A percentile compares a stretch with the other conserved stretches of the same genome.
phyloP scores from a whole-genome alignment of 2,329 filamentous ascomycete species.

The Botrytis fragariae region DNA sequence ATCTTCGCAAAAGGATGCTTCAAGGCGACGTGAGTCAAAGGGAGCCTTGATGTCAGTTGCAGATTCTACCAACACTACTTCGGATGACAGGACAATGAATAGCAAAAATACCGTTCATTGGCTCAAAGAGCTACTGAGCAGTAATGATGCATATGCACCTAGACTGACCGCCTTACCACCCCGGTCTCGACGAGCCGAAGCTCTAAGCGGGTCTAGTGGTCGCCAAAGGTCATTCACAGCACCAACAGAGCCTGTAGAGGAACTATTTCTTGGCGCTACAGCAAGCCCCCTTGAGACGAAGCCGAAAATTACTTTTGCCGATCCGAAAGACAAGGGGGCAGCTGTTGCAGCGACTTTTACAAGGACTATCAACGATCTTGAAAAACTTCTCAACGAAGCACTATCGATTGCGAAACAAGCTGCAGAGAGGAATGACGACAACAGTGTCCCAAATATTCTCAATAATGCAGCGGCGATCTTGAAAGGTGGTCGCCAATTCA shows the following conservation, averaged over 20 bases:
- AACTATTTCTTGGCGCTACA: constrained; percentile 25
- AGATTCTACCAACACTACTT: constrained; percentile 15
- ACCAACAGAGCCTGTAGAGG: constrained; percentile 20
- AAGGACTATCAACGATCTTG: constrained; percentile 40
- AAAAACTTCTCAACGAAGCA: constrained; percentile 40
- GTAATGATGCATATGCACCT: constrained; percentile 31
- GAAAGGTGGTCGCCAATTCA: constrained; percentile 26
- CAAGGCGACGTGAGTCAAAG: constrained; percentile 1
- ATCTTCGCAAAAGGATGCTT: constrained; percentile 8
- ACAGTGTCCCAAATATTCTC: constrained; percentile 27
- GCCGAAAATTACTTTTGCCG: constrained; percentile 12
- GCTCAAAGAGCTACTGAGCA: constrained; percentile 34
- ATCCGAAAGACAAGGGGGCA: constrained; percentile 18
- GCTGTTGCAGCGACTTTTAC: constrained; percentile 36
- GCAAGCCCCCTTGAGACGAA: constrained; percentile 14
- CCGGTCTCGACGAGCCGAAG: constrained; percentile 25
- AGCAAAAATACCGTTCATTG: constrained; percentile 33
- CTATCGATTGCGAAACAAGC: constrained; percentile 40
- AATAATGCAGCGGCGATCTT: constrained; percentile 30
- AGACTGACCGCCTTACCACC: constrained; percentile 35
- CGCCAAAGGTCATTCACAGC: constrained; percentile 23
- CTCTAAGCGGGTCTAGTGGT: constrained; percentile 12
- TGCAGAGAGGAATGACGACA: constrained; percentile 32
- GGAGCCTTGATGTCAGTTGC: constrained; percentile 4
- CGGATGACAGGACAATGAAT: constrained; percentile 21